Evolutionary conservation across 371 early-diverging fungal species (phyloP).

Genomic region (Mortierella sp.): DNA sequence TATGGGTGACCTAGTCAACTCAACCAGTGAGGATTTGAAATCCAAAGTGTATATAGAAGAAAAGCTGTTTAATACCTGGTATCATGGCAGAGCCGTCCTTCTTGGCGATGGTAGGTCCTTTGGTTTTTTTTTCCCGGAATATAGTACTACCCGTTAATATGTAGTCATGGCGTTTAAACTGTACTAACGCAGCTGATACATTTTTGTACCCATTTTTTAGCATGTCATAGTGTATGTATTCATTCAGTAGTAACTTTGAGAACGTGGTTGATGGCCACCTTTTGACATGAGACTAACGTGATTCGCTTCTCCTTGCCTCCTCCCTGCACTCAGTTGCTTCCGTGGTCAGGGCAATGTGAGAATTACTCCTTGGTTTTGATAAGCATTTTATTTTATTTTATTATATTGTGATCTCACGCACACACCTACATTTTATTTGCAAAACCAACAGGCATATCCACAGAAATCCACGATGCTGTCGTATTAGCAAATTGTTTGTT

Average conservation of each 20-base stretch:
- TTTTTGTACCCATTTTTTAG: neutral
- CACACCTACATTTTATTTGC: neutral
- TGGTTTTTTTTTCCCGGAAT: neutral
- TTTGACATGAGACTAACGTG: no score
- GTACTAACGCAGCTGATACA: neutral
- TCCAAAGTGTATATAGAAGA: conserved; percentile 23
- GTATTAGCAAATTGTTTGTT: conserved; percentile 23
- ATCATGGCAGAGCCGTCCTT: conserved; percentile 24
- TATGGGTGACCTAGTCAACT: conserved; percentile 26
- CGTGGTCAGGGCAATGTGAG: conserved; percentile 18
- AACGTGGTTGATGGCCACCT: no score
- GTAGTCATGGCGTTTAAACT: neutral
- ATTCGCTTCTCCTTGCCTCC: neutral
- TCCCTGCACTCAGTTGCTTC: conserved; percentile 5
- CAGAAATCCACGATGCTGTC: conserved; percentile 24
- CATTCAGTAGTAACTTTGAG: no score
- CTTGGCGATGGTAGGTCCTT: conserved; percentile 22
- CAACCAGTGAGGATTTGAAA: conserved; percentile 12
- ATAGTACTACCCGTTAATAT: neutral
- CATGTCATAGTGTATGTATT: conserved; percentile 15
- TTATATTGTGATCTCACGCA: neutral
- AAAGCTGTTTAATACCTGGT: conserved; percentile 26
- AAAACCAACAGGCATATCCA: conserved; percentile 5
- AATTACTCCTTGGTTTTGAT: neutral
- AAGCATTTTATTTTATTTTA: no score